Evolutionary conservation across 1,284 basidiomycete species (phyloP), one percentile per base, ranked within the genome.

Genomic region (Calocybe gambosa): DNA sequence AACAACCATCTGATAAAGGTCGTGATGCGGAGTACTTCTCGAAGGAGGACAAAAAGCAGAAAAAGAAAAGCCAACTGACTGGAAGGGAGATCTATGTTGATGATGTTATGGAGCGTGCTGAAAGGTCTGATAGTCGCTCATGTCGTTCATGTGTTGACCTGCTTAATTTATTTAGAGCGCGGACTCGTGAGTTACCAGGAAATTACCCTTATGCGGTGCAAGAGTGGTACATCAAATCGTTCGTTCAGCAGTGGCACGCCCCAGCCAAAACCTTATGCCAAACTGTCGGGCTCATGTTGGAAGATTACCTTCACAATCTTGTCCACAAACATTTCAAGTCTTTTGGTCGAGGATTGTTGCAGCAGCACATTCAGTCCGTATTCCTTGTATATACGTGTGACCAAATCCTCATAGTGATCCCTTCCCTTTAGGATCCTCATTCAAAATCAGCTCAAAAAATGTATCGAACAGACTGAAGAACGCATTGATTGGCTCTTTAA

Each of bases 101-200:
- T 39, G 72, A 85, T 19, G 80, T 85, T 1, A 57, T 77, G 31
- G 43, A 67, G 4, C 62, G 64, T 1, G 77, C 77, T 0, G 58
- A 68, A 18, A 58, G 63, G 83, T 84, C 59, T 37, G 74, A n/a
- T 59, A 5, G 2, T 18, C 18, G 5, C 19, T 18, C 19, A 12
- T 18, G 25, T 26, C 9, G 9, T 5, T 29, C 28, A 13, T 8
- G 5, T 3, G 12, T 7, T 10, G 5, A 21, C 21, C 29, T 29
- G 12, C 16, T 13, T 7, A 19, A 29, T 29, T 35, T 12, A 15
- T 7, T 5, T 47, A 88, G 85, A 6, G 75, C 82, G 0, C 72
- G 77, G 0, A 82, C 82, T 0, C 77, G 83, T 3, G 82, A 88
- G 56, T 67, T 88, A 0, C 83, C 84, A 0, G 79, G 74, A 10